Base-by-base conservation (phyloP, 352 stramenopile genomes). In the Hyaloperonospora brassicae region DNA sequence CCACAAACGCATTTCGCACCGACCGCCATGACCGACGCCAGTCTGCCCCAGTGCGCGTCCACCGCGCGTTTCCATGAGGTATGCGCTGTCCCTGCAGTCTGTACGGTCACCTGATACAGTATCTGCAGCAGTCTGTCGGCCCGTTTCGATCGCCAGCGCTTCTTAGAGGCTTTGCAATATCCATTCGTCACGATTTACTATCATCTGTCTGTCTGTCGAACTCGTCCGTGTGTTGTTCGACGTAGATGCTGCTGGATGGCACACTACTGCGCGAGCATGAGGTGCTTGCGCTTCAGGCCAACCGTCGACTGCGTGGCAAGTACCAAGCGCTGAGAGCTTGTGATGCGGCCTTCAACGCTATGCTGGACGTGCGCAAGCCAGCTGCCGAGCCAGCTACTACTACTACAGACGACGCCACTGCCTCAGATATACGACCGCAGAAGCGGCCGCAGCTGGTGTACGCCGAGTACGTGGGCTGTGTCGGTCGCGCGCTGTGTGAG, bases 11-110 rank as follows among this genome's bases (percentile, higher is more conserved):
- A 36, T 54, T 52, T 40, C 22, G 38, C 39, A 35, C 25, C 25
- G 24, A 25, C 23, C 22, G 36, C 34, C 9, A 79, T 77, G 64
- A 67, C 61, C 53, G 68, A 74, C 35, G 51, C 62, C 35, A 64
- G 50, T 40, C 72, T 84, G 52, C 77, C 79, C 7, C 73, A 86
- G 58, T 90, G 77, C 52, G 34, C 80, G 25, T 62, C 72, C 24
- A 78, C 65, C 49, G 42, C 87, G 64, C 75, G 73, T 58, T 68
- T 90, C 55, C 75, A 88, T 30, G 69, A 87, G 73, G 79, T 90
- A 40, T 40, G 2, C 27, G 27, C 3, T 31, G 7, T 3, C 27
- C 7, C 3, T 31, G 3, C 27, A 31, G 27, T 31, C 7, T 7
- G 3, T 7, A 31, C 7, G 7, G 27, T 31, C 27, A 31, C 7